Evolutionary conservation across 2,329 filamentous ascomycete species (phyloP), one percentile per base, ranked within the genome.

Genomic region (Colletotrichum nymphaeae): DNA sequence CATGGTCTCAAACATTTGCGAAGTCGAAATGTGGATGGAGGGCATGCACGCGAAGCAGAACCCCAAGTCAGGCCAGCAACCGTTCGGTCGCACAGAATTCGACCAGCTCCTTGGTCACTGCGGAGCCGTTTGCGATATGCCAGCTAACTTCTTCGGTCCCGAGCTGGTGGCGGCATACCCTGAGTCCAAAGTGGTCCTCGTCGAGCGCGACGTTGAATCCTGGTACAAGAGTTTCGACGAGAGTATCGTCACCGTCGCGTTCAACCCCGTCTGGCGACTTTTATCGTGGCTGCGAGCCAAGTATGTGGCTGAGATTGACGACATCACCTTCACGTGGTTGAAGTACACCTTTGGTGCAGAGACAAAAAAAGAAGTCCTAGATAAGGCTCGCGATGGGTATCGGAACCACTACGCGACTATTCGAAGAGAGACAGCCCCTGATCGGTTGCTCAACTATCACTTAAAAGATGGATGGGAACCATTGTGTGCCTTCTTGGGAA

Each of bases 251-350:
- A 83, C 81, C 63, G 72, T 83, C 0, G 72, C 80, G 3, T 78
- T 83, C 72, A 69, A 72, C 28, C 56, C 81, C 7, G 42, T 80
- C 26, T 71, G 79, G 8, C 22, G 59, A 0, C 74, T 77, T 0
- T 57, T 72, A 7, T 22, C 30, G 30, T 42, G 42, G 2, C 5
- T 86, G 4, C 16, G 37, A 19, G 37, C 37, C 37, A 79, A 79
- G 9, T 68, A 78, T 71, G 78, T 82, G 76, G 89, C 88, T 83
- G 93, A 91, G 91, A 91, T 89, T 26, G 90, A 91, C 8, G 85
- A 88, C 79, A 89, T 92, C 85, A 93, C 93, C 84, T 89, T 92
- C 80, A 91, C 91, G 52, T 93, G 93, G 91, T 86, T 93, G 71
- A 86, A 87, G 80, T 92, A 91, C 81, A 92, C 93, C 84, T 93